Base-by-base conservation (phyloP, 148 eudicot species). In the Chenopodium formosanum region DNA sequence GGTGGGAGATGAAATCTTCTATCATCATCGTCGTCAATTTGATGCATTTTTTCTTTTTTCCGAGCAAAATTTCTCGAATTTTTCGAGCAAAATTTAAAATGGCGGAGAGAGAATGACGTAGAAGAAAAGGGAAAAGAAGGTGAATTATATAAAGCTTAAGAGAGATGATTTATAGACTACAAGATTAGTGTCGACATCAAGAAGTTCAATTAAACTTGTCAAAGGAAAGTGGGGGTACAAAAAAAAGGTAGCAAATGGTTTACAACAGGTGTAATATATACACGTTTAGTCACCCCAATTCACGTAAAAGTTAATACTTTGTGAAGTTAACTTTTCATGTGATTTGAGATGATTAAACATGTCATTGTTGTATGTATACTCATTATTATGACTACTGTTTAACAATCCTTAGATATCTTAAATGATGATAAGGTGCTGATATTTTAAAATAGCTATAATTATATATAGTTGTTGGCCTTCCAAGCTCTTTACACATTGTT, bases 1-100 rank as follows among this genome's bases (percentile, higher is more conserved):
- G 71, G 60, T 19, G 72, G 25, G 67, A 40, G 66, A 14, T 81
- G 81, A 23, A 53, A 70, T 58, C 40, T 67, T 23, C 78, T 73
- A 22, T 56, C 69, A 22, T 56, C 69, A 77, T 66, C 70, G 22
- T 66, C 70, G 22, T 74, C 84, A 47, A 63, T 76, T 27, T 60
- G 78, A 53, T 63, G 81, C 87, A 85, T 85, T 63, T 62, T 75
- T 23, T 70, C 47, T 83, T 60, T 11, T 27, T 27, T 27, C 29
- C 29, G 29, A 27, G 29, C 29, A 27, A 60, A 25, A 25, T 31
- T 13, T 52, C 3, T 32, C 9, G 29, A 27, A 27, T 27, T 27
- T 27, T 27, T 27, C 6, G 50, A 76, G 79, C 8, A 29, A 63
- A 27, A 52, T 66, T 9, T 9, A 12, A 58, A 70, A 73, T 50